Base-by-base conservation (phyloP, 352 stramenopile genomes). In the Phytopythium aichiense region DNA sequence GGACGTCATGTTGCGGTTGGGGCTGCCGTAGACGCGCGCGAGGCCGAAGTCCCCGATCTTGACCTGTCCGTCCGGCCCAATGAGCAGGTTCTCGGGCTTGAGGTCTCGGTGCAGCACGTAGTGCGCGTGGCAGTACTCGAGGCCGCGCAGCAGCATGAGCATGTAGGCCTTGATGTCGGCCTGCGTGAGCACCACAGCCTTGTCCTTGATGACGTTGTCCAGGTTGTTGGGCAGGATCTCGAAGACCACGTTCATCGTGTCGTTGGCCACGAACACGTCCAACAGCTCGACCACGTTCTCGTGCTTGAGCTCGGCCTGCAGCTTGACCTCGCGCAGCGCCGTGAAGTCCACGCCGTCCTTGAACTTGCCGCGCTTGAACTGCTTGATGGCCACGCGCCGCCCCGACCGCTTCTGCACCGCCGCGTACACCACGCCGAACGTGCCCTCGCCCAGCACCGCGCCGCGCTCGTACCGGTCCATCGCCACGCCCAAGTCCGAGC, bases 31-130 rank as follows among this genome's bases (percentile, higher is more conserved):
- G 51, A 95, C 73, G n/a, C 83, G 74, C 25, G 81, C 88, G 38
- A 96, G 83, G 74, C 88, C 88, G 49, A 96, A 96, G 87, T 96
- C 88, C 30, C 83, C 86, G 54, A 96, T 83, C 63, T 96, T 96
- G 38, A 96, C 75, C 50, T 92, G 74, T 18, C 87, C 82, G 58
- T 95, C 87, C 16, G 73, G 71, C 4, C 79, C 79, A 31, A 96
- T 91, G 5, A 96, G 76, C 68, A 96, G 77, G 66, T 96, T 96
- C 48, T 96, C 87, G 11, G 87, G 87, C 64, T 96, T 96, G 25
- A 96, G 74, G 81, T 96, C 87, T 53, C 87, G 85, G 54, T 96
- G 87, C 15, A 96, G 63, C 35, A 96, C 84, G 60, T 81, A 92
- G 71, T 93, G 82, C 12, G 77, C 76, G 67, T 96, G 88, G 59